Percentiles rank a stretch among this genome's conserved stretches.
phyloP scores from a whole-genome alignment of 83 land plant genomes.

The Larix sibirica region DNA sequence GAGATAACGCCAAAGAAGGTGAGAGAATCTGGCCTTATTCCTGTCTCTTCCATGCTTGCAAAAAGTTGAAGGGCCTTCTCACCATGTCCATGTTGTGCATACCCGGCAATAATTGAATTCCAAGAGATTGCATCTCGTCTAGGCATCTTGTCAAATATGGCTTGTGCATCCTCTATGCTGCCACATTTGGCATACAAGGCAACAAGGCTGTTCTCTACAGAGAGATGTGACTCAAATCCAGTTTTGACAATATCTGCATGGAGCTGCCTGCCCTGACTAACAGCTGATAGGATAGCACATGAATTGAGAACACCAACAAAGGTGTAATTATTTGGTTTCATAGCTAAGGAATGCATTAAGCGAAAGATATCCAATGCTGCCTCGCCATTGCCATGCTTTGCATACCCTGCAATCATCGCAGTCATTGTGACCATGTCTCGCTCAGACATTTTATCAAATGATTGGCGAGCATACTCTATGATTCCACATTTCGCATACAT shows the following conservation, averaged over 20 bases:
- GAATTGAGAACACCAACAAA: no score
- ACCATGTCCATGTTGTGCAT: slow-evolving; percentile 26
- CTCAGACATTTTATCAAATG: slow-evolving; percentile 12
- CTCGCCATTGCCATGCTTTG: slow-evolving; percentile 19
- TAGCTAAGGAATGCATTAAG: no score
- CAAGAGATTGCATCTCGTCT: slow-evolving; percentile 13
- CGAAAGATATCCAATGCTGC: slow-evolving; percentile 18
- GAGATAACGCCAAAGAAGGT: slow-evolving; percentile 9
- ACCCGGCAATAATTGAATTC: slow-evolving; percentile 21
- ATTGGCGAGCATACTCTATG: slow-evolving; percentile 8
- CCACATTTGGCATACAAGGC: slow-evolving; percentile 18
- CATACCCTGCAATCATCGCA: slow-evolving; percentile 24
- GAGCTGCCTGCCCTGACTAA: no score
- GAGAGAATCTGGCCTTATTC: slow-evolving; percentile 16
- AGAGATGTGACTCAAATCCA: no score
- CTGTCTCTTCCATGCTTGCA: slow-evolving; percentile 15
- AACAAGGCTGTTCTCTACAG: no score
- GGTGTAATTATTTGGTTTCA: no score
- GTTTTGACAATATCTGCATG: no score
- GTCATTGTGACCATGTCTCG: slow-evolving; percentile 22
- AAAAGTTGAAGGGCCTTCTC: slow-evolving; percentile 17
- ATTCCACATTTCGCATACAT: not conserved
- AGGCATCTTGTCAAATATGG: slow-evolving; percentile 19
- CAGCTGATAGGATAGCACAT: no score
- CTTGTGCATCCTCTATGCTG: slow-evolving; percentile 15